Base-by-base conservation (phyloP, 257 asterid genomes). In the Haberlea rhodopensis region DNA sequence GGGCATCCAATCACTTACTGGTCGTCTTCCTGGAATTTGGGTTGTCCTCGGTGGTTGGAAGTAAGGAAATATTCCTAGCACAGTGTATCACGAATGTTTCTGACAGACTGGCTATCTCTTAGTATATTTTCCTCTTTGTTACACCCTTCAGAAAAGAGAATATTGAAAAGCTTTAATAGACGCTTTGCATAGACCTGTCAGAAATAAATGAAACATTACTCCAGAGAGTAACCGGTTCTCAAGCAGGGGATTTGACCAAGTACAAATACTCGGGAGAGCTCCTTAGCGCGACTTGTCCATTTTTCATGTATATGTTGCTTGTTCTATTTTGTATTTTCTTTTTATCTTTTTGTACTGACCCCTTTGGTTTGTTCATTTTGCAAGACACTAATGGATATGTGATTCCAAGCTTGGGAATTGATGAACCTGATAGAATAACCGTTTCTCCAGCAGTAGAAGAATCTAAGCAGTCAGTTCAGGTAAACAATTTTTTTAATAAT, bases 401-500 rank as follows among this genome's bases (percentile, higher is more conserved):
- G 74, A 88, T 90, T 71, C 96, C 97, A 51, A 90, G 96, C 74
- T 71, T 90, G 95, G 96, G 58, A 67, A 84, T 85, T 11, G 87
- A 63, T 60, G 91, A 80, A 34, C 59, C 74, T 26, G 79, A 70
- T 34, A 79, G 34, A 63, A 73, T 60, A 57, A 60, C 67, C 21
- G 76, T 63, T 63, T 27, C 79, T 29, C 74, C 78, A 6, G 75
- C 65, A 64, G 81, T 77, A 37, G 85, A 81, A 73, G 88, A 83
- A 49, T 53, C 89, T 13, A 85, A 81, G 75, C 57, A 26, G 20
- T 28, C 76, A 24, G 69, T 70, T 62, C 71, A 83, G 94, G 95
- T 91, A 66, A 59, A 72, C 52, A 25, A 9, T 5, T 0, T 25
- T 43, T 32, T 46, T 37, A n/a, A n/a, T 11, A 34, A 37, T 53